Evolutionary conservation across 208 protist genomes (phyloP).

Genomic region (Wallacemonas sp.): DNA sequence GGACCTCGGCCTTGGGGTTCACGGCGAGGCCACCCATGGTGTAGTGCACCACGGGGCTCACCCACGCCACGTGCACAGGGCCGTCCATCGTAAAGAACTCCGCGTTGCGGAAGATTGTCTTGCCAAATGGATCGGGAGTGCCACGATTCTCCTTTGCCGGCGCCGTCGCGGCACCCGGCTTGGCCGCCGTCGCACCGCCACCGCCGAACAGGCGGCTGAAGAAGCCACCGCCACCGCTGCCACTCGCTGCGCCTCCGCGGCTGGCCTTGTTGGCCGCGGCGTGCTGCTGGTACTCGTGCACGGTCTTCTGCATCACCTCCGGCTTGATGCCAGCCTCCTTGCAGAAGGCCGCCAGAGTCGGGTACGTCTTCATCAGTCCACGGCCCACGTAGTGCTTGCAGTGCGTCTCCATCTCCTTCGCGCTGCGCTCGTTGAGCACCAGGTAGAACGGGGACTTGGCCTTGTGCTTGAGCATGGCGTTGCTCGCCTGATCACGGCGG

Average conservation of each 20-base stretch:
- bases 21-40: slow-evolving; percentile 94
- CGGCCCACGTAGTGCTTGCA: slow-evolving; percentile 80
- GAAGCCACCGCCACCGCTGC: slow-evolving; percentile 13
- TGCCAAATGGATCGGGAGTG: slow-evolving; percentile 76
- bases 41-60: slow-evolving; percentile 96
- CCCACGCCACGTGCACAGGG: slow-evolving; percentile 61
- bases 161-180: neutral
- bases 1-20: slow-evolving; percentile 61
- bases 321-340: slow-evolving; percentile 38
- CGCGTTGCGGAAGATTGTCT: slow-evolving; percentile 74
- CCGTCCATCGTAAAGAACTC: slow-evolving; percentile 47
- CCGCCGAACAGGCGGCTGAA: slow-evolving; percentile 31
- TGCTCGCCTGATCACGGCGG: slow-evolving; percentile 88
- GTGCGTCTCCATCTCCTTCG: slow-evolving; percentile 72
- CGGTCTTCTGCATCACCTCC: slow-evolving; percentile 32
- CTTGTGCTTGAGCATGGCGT: slow-evolving; percentile 58
- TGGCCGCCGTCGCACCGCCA: neutral
- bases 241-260: slow-evolving; percentile 3
- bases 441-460: slow-evolving; percentile 53
- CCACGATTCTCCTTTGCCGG: slow-evolving; percentile 7
- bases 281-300: slow-evolving; percentile 52
- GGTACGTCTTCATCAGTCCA: slow-evolving; percentile 71
- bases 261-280: slow-evolving; percentile 25
- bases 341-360: slow-evolving; percentile 40
- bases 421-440: slow-evolving; percentile 52